These are phyloP conservation scores for Emmonsiellopsis sp. DNA, from an alignment of 2,329 filamentous ascomycete genomes.

Conservation along the genomic window DNA sequence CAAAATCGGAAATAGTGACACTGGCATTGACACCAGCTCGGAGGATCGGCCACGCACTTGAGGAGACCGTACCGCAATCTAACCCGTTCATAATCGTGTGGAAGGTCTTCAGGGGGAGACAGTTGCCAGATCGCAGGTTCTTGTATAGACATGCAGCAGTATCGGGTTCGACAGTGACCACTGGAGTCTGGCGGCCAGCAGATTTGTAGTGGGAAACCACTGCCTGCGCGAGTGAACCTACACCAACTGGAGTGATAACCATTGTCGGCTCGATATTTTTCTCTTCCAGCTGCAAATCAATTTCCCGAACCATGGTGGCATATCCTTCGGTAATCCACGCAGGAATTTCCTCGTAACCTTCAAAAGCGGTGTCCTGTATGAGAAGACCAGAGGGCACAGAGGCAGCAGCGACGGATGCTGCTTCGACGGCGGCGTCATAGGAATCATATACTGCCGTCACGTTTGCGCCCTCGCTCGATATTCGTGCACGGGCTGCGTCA, in stretches of 20 bases:
- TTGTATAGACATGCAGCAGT: slow-evolving; percentile 47
- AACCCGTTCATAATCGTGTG: slow-evolving; percentile 66
- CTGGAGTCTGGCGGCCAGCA: slow-evolving; percentile 21
- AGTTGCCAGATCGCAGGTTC: slow-evolving; percentile 40
- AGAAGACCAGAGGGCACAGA: slow-evolving; percentile 41
- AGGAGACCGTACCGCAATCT: slow-evolving; percentile 62
- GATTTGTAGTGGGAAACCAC: slow-evolving; percentile 58
- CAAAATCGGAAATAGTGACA: slow-evolving; percentile 51
- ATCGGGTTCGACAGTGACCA: slow-evolving; percentile 64
- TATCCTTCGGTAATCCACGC: slow-evolving; percentile 73
- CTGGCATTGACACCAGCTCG: slow-evolving; percentile 50
- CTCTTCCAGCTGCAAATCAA: slow-evolving; percentile 51
- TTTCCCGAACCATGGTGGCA: slow-evolving; percentile 60
- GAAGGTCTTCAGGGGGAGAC: slow-evolving; percentile 44
- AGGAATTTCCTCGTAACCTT: slow-evolving; percentile 58
- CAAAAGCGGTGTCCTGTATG: slow-evolving; percentile 61
- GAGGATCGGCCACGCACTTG: slow-evolving; percentile 55
- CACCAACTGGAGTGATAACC: slow-evolving; percentile 59
- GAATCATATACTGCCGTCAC: slow-evolving; percentile 48
- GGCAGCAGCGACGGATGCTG: slow-evolving; percentile 36
- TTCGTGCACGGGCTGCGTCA: slow-evolving; percentile 43
- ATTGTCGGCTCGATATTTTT: slow-evolving; percentile 31
- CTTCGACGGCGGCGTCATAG: slow-evolving; percentile 56
- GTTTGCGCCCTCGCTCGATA: slow-evolving; percentile 54
- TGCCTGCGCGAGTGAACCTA: slow-evolving; percentile 63